These are phyloP conservation scores for Cicer bijugum DNA, from an alignment of 306 rosid genomes.

Conservation along the genomic window DNA sequence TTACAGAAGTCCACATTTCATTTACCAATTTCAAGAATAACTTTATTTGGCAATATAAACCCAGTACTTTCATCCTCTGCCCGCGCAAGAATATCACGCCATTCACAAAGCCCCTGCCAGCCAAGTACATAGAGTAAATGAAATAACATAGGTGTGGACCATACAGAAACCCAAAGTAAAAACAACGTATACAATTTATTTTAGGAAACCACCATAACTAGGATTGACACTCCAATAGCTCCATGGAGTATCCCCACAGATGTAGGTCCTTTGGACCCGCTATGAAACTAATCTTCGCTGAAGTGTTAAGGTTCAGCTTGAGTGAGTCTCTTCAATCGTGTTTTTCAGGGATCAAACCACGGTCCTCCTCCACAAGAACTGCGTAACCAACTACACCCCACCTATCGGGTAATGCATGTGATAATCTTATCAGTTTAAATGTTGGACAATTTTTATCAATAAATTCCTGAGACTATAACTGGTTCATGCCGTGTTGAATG, in stretches of 20 bases:
- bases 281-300: background rate
- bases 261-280: background rate
- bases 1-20: conserved; percentile 34
- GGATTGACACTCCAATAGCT: background rate
- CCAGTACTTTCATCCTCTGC: conserved; percentile 96
- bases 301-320: background rate
- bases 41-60: conserved; percentile 82
- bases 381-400: conserved; percentile 8
- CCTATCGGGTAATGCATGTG: background rate
- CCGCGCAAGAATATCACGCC: conserved; percentile 91
- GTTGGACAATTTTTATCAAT: conserved; percentile 7
- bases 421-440: conserved; percentile 30
- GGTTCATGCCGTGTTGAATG: conserved; percentile 21
- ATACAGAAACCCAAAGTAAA: conserved; percentile 24
- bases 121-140: conserved; percentile 27
- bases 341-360: background rate
- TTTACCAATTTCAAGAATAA: conserved; percentile 84
- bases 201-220: background rate
- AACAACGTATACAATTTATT: conserved; percentile 10
- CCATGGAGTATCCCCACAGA: background rate
- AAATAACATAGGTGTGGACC: conserved; percentile 2
- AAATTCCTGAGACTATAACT: conserved; percentile 22
- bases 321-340: background rate
- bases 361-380: background rate
- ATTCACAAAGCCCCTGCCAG: conserved; percentile 82